These are phyloP conservation scores for Cudoniella acicularis DNA, from an alignment of 495 filamentous ascomycete genomes.

Conservation along the genomic window DNA sequence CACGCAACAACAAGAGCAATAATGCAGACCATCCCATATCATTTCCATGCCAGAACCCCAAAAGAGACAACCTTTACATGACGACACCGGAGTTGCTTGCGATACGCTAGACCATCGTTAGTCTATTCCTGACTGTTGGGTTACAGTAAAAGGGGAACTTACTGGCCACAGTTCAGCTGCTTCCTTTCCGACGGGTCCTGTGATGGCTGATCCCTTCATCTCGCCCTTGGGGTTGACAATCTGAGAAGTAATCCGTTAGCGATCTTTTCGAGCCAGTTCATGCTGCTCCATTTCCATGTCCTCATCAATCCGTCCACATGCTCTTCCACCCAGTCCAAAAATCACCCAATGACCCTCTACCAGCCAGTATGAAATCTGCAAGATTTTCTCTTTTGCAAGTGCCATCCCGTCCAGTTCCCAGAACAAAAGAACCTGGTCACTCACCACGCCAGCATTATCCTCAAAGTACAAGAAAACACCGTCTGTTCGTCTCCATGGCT, in stretches of 20 bases:
- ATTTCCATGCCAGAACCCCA: conserved; percentile 28
- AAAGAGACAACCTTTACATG: conserved; percentile 68
- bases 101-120: conserved; percentile 68
- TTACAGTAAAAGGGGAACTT: conserved; percentile 34
- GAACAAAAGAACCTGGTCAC: conserved; percentile 34
- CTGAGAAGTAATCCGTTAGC: conserved; percentile 39
- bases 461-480: conserved; percentile 99
- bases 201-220: conserved; percentile 99
- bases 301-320: background rate
- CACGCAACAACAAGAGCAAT: conserved; percentile 17
- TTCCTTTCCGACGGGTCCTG: conserved; percentile 98
- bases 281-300: background rate
- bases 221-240: conserved; percentile 99
- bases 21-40: conserved; percentile 10
- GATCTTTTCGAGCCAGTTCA: background rate
- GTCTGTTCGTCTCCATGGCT: conserved; percentile 97
- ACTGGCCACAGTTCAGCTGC: conserved; percentile 99
- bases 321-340: background rate
- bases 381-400: background rate
- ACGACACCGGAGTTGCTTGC: conserved; percentile 99
- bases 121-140: background rate
- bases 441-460: conserved; percentile 98
- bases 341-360: background rate
- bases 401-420: background rate
- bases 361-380: background rate